Evolutionary conservation across 495 filamentous ascomycete genomes (phyloP).

Genomic region (Talaromyces wortmannii): DNA sequence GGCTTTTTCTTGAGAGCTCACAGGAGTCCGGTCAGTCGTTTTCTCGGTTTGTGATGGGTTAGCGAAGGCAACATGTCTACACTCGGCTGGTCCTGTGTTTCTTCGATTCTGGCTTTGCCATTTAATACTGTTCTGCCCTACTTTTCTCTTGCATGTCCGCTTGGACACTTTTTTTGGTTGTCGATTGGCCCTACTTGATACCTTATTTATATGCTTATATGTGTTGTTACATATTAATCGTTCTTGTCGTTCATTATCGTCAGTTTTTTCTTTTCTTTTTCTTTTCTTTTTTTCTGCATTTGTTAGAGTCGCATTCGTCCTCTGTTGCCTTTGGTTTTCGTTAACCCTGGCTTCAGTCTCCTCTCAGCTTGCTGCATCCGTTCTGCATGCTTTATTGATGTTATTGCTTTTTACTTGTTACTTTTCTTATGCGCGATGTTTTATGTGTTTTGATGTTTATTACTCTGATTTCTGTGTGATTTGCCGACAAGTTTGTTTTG

Average conservation of each 20-base stretch:
- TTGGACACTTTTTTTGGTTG: constrained; percentile 15
- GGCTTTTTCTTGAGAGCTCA: constrained; percentile 30
- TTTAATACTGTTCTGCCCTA: constrained; percentile 9
- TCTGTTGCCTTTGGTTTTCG: neutral
- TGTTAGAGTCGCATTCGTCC: constrained; percentile 10
- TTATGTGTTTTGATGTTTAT: neutral
- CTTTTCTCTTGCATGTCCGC: constrained; percentile 15
- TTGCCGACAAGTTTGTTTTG: neutral
- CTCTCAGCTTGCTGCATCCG: neutral
- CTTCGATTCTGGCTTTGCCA: constrained; percentile 20
- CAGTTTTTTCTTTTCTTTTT: constrained; percentile 7
- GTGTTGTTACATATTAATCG: constrained; percentile 6
- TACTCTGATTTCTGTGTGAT: neutral
- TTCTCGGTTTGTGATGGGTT: constrained; percentile 32
- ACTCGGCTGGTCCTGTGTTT: constrained; percentile 48
- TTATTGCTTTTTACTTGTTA: neutral
- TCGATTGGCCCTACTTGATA: constrained; percentile 15
- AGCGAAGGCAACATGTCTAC: constrained; percentile 30
- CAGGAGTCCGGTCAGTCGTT: constrained; percentile 40
- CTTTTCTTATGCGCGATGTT: neutral
- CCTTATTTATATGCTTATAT: constrained; percentile 18
- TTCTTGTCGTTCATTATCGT: neutral
- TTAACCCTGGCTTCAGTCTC: neutral
- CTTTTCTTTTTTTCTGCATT: constrained; percentile 11
- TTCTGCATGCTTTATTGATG: neutral